Percentiles rank a stretch among this genome's conserved stretches.
Evolutionary conservation across 2,329 filamentous ascomycete species (phyloP).

Genomic region (Aspergillus thermomutatus): DNA sequence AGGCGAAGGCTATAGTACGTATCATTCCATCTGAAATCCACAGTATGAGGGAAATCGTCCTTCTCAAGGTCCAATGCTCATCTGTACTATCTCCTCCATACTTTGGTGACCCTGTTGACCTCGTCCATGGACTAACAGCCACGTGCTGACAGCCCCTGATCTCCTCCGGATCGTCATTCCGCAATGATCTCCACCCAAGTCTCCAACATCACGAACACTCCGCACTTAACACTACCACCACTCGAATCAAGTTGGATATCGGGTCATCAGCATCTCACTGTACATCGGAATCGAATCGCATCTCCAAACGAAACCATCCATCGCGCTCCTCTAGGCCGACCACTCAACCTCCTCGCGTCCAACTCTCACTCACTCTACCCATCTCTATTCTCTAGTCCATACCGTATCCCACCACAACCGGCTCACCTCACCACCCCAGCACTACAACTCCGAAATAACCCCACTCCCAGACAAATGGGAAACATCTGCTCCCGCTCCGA

Average conservation of each 20-base stretch:
- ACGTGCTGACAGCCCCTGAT: constrained; percentile 5
- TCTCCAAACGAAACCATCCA: not conserved
- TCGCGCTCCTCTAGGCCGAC: too few relatives aligned
- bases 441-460: not conserved
- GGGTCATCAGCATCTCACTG: too few relatives aligned
- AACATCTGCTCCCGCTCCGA: constrained; percentile 77
- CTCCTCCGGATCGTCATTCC: constrained; percentile 4
- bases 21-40: not conserved
- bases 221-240: not conserved
- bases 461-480: constrained; percentile 60
- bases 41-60: not conserved
- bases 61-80: not conserved
- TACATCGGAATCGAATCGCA: too few relatives aligned
- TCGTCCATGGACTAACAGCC: not conserved
- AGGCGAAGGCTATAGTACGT: not conserved
- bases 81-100: not conserved
- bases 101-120: not conserved
- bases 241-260: too few relatives aligned
- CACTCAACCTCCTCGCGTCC: too few relatives aligned
- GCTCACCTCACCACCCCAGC: constrained; percentile 3
- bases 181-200: not conserved
- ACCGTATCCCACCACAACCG: not conserved
- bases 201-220: not conserved
- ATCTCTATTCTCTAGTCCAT: not conserved
- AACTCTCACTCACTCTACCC: not conserved